Percentiles rank a stretch among this genome's conserved stretches.
phyloP scores from a whole-genome alignment of 2,329 filamentous ascomycete genomes.

The Penicillium carneum region DNA sequence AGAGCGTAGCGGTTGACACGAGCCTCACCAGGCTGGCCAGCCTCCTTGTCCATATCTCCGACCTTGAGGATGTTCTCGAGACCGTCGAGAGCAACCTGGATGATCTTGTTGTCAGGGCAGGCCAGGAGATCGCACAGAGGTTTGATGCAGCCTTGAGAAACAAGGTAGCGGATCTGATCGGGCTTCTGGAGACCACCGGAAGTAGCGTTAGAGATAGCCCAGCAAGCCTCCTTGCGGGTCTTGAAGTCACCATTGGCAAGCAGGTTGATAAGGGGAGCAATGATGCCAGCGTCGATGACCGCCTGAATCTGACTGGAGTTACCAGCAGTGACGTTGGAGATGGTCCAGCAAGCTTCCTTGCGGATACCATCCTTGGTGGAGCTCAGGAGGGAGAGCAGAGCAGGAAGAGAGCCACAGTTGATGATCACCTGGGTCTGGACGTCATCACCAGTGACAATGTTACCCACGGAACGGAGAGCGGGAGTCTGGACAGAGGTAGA shows the following conservation, averaged over 20 bases:
- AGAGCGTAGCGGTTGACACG: constrained; percentile 92
- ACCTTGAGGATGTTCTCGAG: constrained; percentile 99
- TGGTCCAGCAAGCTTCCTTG: constrained; percentile 99
- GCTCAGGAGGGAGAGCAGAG: constrained; percentile 89
- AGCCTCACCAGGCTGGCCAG: constrained; percentile 60
- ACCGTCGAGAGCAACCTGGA: constrained; percentile 95
- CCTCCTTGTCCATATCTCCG: constrained; percentile 96
- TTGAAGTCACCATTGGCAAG: constrained; percentile 97
- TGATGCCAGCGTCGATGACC: constrained; percentile 95
- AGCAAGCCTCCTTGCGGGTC: constrained; percentile 98
- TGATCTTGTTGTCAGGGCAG: constrained; percentile 99
- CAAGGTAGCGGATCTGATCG: constrained; percentile 95
- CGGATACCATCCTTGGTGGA: constrained; percentile 98
- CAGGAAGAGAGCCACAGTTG: constrained; percentile 92
- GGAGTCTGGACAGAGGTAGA: constrained; percentile 98
- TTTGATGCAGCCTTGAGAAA: constrained; percentile 93
- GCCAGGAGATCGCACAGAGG: constrained; percentile 92
- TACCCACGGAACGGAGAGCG: constrained; percentile 93
- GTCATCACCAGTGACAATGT: constrained; percentile 98
- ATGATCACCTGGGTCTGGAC: constrained; percentile 99
- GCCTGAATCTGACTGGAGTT: constrained; percentile 98
- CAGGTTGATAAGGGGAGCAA: constrained; percentile 93
- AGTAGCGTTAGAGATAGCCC: constrained; percentile 98
- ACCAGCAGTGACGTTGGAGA: constrained; percentile 97
- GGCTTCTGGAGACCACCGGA: constrained; percentile 98